These are phyloP conservation scores for Zymoseptoria ardabiliae DNA, from an alignment of 2,329 filamentous ascomycete species.

Conservation along the genomic window DNA sequence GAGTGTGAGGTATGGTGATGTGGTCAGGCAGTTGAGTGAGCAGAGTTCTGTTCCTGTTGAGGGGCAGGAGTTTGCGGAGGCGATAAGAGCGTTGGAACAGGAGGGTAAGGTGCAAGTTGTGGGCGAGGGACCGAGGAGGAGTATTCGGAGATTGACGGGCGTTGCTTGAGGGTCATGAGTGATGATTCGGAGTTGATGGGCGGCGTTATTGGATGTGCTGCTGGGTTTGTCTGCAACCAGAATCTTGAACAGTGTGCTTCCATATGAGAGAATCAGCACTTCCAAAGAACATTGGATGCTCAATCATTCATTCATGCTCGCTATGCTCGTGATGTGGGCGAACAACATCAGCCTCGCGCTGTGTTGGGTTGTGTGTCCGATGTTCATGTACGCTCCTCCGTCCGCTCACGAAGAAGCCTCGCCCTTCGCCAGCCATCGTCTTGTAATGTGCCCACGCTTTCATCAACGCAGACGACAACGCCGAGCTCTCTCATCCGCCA, in stretches of 20 bases:
- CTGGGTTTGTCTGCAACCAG: neutral
- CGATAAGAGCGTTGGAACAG: constrained; percentile 69
- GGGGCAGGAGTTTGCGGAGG: constrained; percentile 72
- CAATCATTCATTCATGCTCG: neutral
- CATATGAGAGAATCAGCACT: neutral
- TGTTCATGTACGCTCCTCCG: neutral
- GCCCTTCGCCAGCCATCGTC: neutral
- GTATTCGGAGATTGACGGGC: constrained; percentile 66
- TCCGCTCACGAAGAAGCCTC: neutral
- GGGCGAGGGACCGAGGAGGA: constrained; percentile 79
- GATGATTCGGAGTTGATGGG: neutral
- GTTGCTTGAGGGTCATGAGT: constrained; percentile 25
- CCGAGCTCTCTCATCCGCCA: neutral
- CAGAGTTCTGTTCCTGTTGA: constrained; percentile 64
- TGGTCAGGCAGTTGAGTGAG: constrained; percentile 66
- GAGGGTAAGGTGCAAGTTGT: constrained; percentile 74
- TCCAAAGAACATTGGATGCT: neutral
- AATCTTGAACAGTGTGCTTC: neutral
- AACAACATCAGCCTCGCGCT: neutral
- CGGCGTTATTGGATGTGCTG: neutral
- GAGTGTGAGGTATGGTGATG: constrained; percentile 69
- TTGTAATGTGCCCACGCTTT: too few relatives aligned
- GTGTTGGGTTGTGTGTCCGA: neutral
- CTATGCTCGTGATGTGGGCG: neutral
- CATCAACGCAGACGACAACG: neutral